phyloP scores from a whole-genome alignment of 1,284 basidiomycete genomes.

The Cerrena zonata region DNA sequence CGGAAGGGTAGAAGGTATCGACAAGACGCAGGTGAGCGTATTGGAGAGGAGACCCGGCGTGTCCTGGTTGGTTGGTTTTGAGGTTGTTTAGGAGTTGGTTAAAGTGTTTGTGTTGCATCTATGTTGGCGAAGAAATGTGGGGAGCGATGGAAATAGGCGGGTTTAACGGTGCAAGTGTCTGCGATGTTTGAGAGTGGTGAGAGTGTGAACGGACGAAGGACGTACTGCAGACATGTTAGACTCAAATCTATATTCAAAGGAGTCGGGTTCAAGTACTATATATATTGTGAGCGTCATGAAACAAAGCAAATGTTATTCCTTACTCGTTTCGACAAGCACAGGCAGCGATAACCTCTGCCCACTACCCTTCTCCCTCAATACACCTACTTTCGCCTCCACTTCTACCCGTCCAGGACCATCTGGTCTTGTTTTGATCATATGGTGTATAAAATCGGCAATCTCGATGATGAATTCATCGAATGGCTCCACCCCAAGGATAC shows the following conservation, averaged over 20 bases:
- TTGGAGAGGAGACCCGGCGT: conserved; percentile 44
- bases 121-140: conserved; percentile 9
- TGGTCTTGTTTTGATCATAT: conserved; percentile 51
- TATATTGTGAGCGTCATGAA: not conserved
- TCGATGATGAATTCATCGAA: conserved; percentile 90
- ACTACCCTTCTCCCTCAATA: conserved; percentile 58
- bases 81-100: conserved; percentile 81
- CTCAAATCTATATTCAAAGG: conserved; percentile 69
- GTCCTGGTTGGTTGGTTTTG: conserved; percentile 37
- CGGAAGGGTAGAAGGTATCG: conserved; percentile 73
- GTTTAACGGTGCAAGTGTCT: conserved; percentile 6
- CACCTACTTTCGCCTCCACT: conserved; percentile 92
- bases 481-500: conserved; percentile 88
- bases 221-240: conserved; percentile 86
- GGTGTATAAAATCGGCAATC: conserved; percentile 85
- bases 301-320: conserved; percentile 29
- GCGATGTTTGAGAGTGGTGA: conserved; percentile 13
- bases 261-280: conserved; percentile 46
- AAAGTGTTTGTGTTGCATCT: conserved; percentile 83
- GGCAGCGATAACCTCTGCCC: conserved; percentile 66
- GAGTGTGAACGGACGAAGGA: conserved; percentile 13
- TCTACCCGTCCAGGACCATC: conserved; percentile 48
- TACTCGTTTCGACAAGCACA: conserved; percentile 83
- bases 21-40: conserved; percentile 78
- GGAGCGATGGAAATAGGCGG: not conserved